phyloP scores from a whole-genome alignment of 306 rosid genomes.

The Ochetophila trinervis region DNA sequence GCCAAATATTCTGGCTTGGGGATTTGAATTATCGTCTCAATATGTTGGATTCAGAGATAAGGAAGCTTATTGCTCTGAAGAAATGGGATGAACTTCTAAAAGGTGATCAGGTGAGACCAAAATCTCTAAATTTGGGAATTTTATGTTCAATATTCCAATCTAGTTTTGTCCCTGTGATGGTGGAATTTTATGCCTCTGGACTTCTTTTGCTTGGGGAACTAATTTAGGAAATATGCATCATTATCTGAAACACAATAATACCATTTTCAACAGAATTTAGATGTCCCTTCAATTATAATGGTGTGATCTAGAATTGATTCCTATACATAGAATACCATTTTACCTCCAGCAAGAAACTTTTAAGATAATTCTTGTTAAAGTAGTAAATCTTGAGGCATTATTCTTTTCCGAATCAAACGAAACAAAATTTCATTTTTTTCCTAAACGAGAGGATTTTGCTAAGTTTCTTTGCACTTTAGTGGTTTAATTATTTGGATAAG shows the following conservation, averaged over 20 bases:
- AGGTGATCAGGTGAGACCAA: slow-evolving; percentile 72
- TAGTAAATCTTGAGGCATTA: too few species aligned
- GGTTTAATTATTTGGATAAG: not conserved
- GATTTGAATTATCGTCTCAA: slow-evolving; percentile 92
- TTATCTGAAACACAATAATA: too few species aligned
- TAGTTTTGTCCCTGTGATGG: not conserved
- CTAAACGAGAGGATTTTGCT: too few species aligned
- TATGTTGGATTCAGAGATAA: slow-evolving; percentile 53
- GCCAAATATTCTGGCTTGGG: slow-evolving; percentile 96
- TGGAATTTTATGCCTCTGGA: not conserved
- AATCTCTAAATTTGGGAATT: slow-evolving; percentile 2
- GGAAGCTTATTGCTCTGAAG: slow-evolving; percentile 60
- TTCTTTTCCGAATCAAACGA: too few species aligned
- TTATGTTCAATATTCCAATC: not conserved
- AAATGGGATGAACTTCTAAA: slow-evolving; percentile 73
- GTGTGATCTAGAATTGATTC: not conserved
- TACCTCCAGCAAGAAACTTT: too few species aligned
- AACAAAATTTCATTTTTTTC: too few species aligned
- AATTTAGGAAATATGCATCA: not conserved
- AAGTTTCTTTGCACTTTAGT: not conserved
- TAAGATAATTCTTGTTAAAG: too few species aligned
- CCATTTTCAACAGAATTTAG: not conserved
- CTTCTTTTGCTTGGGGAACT: not conserved
- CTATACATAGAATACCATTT: too few species aligned
- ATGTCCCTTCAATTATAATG: not conserved